A percentile compares a stretch with the other conserved stretches of the same genome.
These are phyloP conservation scores for Lactifluus volemus DNA, from an alignment of 768 basidiomycete species.

Conservation along the genomic window DNA sequence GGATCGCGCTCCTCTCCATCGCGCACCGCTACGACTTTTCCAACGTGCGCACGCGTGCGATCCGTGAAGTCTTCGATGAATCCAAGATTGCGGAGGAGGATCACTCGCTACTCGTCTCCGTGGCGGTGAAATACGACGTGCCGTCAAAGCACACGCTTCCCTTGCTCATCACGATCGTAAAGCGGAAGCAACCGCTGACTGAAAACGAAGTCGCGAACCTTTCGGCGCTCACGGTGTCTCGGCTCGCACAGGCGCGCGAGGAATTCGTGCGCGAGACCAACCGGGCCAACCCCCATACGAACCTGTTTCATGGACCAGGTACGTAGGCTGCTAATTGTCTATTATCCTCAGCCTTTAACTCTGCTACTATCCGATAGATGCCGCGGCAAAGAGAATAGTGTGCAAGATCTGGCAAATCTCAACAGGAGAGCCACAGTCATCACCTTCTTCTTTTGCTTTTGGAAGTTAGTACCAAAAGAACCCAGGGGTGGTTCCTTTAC, in stretches of 20 bases:
- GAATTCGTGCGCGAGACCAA: background rate
- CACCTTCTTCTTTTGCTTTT: too few relatives aligned
- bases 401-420: slow-evolving; percentile 1
- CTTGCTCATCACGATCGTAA: background rate
- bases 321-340: too few relatives aligned
- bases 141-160: background rate
- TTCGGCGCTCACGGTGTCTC: slow-evolving; percentile 5
- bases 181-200: background rate
- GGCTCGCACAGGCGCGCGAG: slow-evolving; percentile 9
- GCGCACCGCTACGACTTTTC: slow-evolving; percentile 11
- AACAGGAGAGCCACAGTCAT: too few relatives aligned
- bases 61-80: background rate
- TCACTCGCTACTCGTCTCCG: background rate
- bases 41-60: slow-evolving; percentile 6
- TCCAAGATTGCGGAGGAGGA: background rate
- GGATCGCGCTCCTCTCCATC: slow-evolving; percentile 9
- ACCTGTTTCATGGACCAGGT: too few relatives aligned
- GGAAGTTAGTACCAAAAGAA: too few relatives aligned
- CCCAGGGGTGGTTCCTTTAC: too few relatives aligned
- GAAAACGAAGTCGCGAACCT: slow-evolving; percentile 3
- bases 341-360: too few relatives aligned
- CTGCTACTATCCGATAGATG: background rate
- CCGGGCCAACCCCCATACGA: too few relatives aligned
- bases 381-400: background rate
- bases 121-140: slow-evolving; percentile 8